Percentiles rank a stretch among this genome's conserved stretches.
These are phyloP conservation scores for Epichloe sibirici DNA, from an alignment of 2,329 filamentous ascomycete species.

Conservation along the genomic window DNA sequence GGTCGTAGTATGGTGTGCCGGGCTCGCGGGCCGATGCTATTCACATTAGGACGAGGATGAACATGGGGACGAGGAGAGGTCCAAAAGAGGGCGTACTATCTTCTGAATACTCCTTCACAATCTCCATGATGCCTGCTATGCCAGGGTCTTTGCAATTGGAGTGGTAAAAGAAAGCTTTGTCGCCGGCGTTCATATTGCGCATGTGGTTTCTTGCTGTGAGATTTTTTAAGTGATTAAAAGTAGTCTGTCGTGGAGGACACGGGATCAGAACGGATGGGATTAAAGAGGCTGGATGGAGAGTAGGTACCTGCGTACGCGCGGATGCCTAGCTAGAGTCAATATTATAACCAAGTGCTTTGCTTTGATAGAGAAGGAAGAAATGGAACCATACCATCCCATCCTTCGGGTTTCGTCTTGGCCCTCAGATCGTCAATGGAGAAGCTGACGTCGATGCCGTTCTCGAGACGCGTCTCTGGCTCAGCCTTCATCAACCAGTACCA, in stretches of 20 bases:
- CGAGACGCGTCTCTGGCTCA: constrained; percentile 74
- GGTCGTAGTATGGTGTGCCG: constrained; percentile 64
- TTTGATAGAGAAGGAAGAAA: too few relatives aligned
- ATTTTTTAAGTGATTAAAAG: not conserved
- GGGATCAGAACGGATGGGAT: not conserved
- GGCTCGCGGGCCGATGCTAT: constrained; percentile 21
- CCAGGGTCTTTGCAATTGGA: constrained; percentile 85
- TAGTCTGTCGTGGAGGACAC: not conserved
- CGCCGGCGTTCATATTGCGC: constrained; percentile 79
- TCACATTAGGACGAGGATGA: not conserved
- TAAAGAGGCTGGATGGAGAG: too few relatives aligned
- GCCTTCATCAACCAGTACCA: constrained; percentile 77
- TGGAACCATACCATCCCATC: constrained; percentile 93
- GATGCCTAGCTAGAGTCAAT: constrained; percentile 25
- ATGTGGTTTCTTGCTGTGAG: constrained; percentile 72
- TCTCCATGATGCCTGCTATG: constrained; percentile 79
- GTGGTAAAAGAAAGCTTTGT: constrained; percentile 94
- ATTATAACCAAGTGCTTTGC: not conserved
- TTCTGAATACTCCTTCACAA: constrained; percentile 70
- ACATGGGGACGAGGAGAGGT: not conserved
- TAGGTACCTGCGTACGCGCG: constrained; percentile 33
- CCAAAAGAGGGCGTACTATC: constrained; percentile 45
- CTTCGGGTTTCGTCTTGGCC: constrained; percentile 61
- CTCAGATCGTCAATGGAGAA: constrained; percentile 90
- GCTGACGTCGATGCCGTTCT: constrained; percentile 77